Evolutionary conservation across 169 alveolate species (phyloP).

Genomic region (Ichthyophthirius multifiliis): DNA sequence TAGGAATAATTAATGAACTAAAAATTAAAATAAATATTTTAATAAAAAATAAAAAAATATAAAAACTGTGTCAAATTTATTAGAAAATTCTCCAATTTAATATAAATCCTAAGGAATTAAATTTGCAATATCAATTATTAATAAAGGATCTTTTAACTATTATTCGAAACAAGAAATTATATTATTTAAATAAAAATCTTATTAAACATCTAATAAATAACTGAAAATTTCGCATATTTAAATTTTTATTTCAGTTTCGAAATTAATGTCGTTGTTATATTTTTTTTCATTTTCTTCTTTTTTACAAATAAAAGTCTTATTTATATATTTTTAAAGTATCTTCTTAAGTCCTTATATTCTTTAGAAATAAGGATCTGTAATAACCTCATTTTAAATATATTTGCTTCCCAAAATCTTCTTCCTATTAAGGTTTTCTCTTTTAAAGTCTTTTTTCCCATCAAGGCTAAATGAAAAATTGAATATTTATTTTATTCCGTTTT

Average conservation of each 20-base stretch:
- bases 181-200: neutral
- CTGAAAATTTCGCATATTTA: slow-evolving; percentile 30
- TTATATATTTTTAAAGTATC: slow-evolving; percentile 20
- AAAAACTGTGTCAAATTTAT: neutral
- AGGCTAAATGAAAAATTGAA: neutral
- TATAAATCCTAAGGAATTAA: neutral
- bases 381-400: slow-evolving; percentile 10
- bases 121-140: neutral
- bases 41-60: too few species aligned
- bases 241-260: slow-evolving; percentile 25
- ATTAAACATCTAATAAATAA: slow-evolving; percentile 9
- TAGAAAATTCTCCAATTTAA: neutral
- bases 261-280: slow-evolving; percentile 13
- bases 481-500: neutral
- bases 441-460: neutral
- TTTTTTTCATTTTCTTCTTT: neutral
- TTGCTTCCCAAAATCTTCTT: too few species aligned
- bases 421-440: neutral
- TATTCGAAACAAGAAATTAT: neutral
- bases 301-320: slow-evolving; percentile 22
- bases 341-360: slow-evolving; percentile 31
- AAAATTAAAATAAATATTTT: too few species aligned
- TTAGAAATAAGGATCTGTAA: slow-evolving; percentile 35
- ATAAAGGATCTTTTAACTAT: neutral
- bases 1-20: neutral